Evolutionary conservation across 805 yeast species (phyloP).

Genomic region (Citeromyces nyonsensis): DNA sequence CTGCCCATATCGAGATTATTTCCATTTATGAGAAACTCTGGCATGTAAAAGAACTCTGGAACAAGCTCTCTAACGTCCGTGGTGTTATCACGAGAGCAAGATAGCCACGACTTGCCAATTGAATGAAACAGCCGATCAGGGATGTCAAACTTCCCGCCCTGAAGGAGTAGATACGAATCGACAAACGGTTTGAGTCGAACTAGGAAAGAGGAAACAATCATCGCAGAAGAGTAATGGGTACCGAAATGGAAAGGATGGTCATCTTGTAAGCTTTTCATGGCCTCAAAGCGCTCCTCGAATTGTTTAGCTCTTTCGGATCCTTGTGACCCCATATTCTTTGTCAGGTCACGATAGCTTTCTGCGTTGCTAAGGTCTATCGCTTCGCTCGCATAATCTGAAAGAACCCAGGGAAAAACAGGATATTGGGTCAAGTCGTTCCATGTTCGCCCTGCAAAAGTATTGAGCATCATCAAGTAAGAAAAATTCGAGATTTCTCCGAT

Average conservation of each 20-base stretch:
- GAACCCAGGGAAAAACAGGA: constrained; percentile 87
- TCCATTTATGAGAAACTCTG: constrained; percentile 58
- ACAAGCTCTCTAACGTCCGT: constrained; percentile 81
- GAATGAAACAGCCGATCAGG: constrained; percentile 74
- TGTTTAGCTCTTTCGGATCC: constrained; percentile 37
- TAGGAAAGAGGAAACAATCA: constrained; percentile 76
- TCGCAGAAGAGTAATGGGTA: constrained; percentile 85
- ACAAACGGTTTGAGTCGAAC: constrained; percentile 72
- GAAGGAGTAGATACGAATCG: constrained; percentile 60
- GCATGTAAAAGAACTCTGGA: constrained; percentile 76
- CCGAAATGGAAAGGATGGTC: constrained; percentile 73
- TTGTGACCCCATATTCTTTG: constrained; percentile 92
- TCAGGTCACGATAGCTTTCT: constrained; percentile 51
- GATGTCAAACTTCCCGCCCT: constrained; percentile 82
- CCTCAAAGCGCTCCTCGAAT: constrained; percentile 60
- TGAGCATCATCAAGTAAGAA: constrained; percentile 63
- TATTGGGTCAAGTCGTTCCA: constrained; percentile 83
- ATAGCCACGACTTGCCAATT: constrained; percentile 63
- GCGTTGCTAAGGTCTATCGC: constrained; percentile 52
- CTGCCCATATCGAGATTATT: constrained; percentile 59
- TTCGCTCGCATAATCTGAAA: constrained; percentile 67
- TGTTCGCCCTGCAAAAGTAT: constrained; percentile 79
- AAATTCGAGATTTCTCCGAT: constrained; percentile 72
- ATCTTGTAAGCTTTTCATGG: constrained; percentile 47
- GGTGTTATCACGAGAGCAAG: constrained; percentile 66